A percentile compares a stretch with the other conserved stretches of the same genome.
Evolutionary conservation across 2,329 filamentous ascomycete species (phyloP).

Genomic region (Claviceps maximensis): DNA sequence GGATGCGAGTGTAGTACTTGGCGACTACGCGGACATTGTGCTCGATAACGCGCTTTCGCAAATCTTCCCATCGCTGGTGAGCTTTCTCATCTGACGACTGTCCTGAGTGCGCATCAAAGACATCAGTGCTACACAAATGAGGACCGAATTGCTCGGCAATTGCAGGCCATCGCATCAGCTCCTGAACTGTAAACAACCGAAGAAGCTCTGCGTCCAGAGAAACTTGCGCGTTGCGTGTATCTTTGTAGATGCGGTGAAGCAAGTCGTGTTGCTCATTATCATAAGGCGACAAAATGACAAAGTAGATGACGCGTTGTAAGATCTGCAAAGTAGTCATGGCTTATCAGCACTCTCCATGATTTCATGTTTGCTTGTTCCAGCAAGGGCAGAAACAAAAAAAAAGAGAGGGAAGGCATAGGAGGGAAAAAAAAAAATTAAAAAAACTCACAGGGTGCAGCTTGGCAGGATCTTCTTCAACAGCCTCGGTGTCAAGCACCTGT

Average conservation of each 20-base stretch:
- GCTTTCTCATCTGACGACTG: conserved; percentile 67
- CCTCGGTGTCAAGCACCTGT: conserved; percentile 90
- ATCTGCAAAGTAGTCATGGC: conserved; percentile 41
- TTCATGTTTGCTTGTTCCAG: not conserved
- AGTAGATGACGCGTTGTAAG: conserved; percentile 92
- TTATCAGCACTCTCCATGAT: not conserved
- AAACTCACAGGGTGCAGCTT: conserved; percentile 68
- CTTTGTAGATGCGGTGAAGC: conserved; percentile 80
- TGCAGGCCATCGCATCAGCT: conserved; percentile 97
- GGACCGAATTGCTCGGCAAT: conserved; percentile 80
- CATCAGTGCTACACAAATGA: conserved; percentile 76
- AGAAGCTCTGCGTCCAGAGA: conserved; percentile 72
- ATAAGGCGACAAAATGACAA: conserved; percentile 88
- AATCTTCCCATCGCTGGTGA: conserved; percentile 76
- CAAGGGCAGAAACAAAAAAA: not conserved
- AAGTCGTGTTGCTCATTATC: conserved; percentile 98
- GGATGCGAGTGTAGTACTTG: conserved; percentile 97
- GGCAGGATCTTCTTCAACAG: conserved; percentile 76
- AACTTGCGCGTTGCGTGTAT: conserved; percentile 67
- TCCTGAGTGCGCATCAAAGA: conserved; percentile 60
- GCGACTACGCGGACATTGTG: conserved; percentile 96
- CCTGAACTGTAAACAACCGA: conserved; percentile 87
- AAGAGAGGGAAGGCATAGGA: not conserved
- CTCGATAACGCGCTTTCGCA: conserved; percentile 97
- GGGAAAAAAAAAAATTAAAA: not conserved